Conservation (phyloP, 2,329 filamentous ascomycete genomes). For the Alternaria sp. region DNA sequence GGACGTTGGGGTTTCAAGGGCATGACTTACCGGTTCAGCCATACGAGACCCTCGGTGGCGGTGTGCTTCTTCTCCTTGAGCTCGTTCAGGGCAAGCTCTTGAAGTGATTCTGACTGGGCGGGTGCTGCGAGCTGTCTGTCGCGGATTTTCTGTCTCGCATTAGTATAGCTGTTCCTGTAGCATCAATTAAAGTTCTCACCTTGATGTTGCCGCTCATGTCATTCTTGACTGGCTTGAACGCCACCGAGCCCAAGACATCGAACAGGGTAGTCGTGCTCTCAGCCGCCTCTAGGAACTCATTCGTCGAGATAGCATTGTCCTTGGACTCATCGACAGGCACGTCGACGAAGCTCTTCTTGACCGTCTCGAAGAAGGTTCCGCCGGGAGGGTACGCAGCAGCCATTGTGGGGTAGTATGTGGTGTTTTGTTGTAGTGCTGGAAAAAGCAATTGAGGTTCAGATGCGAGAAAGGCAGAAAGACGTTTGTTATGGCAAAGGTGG, state of each 20-base stretch:
- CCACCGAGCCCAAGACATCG: conserved; percentile 69
- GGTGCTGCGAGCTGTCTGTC: conserved; percentile 81
- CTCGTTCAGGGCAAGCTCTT: conserved; percentile 85
- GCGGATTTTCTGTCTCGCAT: conserved; percentile 75
- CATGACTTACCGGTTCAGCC: conserved; percentile 78
- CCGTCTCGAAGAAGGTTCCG: conserved; percentile 83
- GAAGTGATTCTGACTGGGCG: conserved; percentile 79
- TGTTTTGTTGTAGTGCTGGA: not conserved
- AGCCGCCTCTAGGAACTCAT: conserved; percentile 87
- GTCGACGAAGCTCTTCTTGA: conserved; percentile 82
- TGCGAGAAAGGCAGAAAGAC: not conserved
- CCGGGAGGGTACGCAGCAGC: conserved; percentile 57
- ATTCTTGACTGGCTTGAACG: conserved; percentile 88
- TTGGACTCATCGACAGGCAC: conserved; percentile 77
- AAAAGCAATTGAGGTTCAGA: not conserved
- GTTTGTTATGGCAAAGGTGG: conserved; percentile 13
- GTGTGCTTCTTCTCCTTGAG: conserved; percentile 86
- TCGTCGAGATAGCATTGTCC: conserved; percentile 79
- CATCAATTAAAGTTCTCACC: conserved; percentile 56
- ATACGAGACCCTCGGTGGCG: conserved; percentile 88
- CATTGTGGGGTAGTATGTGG: conserved; percentile 25
- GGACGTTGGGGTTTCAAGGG: not conserved
- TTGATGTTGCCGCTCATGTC: conserved; percentile 93
- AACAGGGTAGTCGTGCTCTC: conserved; percentile 89
- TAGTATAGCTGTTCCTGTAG: not conserved